These are phyloP conservation scores for Naganishia vaughanmartiniae DNA, from an alignment of 768 basidiomycete species.

Conservation along the genomic window DNA sequence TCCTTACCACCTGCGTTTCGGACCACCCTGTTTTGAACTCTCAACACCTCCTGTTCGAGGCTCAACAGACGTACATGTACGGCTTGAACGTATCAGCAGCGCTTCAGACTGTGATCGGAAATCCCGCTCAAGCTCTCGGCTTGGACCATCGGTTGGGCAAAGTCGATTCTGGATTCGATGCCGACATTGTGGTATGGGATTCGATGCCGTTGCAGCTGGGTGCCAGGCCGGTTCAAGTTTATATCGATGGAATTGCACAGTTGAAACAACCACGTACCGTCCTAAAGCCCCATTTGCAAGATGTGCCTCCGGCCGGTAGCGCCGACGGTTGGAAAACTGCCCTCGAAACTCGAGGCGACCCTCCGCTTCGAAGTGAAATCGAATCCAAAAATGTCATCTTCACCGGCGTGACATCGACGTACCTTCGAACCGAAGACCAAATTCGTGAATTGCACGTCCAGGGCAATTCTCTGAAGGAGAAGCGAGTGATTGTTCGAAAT, in stretches of 20 bases:
- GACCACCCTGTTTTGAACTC: slow-evolving; percentile 53
- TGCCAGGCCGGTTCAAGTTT: slow-evolving; percentile 76
- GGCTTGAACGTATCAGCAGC: slow-evolving; percentile 67
- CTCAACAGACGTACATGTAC: slow-evolving; percentile 65
- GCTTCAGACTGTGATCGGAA: slow-evolving; percentile 67
- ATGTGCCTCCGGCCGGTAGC: slow-evolving; percentile 60
- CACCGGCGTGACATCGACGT: slow-evolving; percentile 63
- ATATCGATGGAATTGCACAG: slow-evolving; percentile 80
- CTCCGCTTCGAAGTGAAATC: slow-evolving; percentile 61
- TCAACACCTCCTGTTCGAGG: slow-evolving; percentile 71
- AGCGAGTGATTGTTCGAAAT: slow-evolving; percentile 57
- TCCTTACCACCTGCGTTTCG: slow-evolving; percentile 70
- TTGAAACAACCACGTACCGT: slow-evolving; percentile 51
- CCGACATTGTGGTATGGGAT: slow-evolving; percentile 66
- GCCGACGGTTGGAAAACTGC: slow-evolving; percentile 68
- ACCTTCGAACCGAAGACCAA: slow-evolving; percentile 50
- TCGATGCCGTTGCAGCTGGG: slow-evolving; percentile 71
- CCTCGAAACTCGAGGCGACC: slow-evolving; percentile 68
- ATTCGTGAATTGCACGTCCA: slow-evolving; percentile 31
- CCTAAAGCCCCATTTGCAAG: slow-evolving; percentile 63
- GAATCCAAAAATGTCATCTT: slow-evolving; percentile 59
- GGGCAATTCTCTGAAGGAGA: neutral
- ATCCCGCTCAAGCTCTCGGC: slow-evolving; percentile 69
- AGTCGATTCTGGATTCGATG: slow-evolving; percentile 69
- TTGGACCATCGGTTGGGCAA: slow-evolving; percentile 73